These are phyloP conservation scores for Thielaviopsis ethacetica DNA, from an alignment of 2,329 filamentous ascomycete genomes.

Conservation along the genomic window DNA sequence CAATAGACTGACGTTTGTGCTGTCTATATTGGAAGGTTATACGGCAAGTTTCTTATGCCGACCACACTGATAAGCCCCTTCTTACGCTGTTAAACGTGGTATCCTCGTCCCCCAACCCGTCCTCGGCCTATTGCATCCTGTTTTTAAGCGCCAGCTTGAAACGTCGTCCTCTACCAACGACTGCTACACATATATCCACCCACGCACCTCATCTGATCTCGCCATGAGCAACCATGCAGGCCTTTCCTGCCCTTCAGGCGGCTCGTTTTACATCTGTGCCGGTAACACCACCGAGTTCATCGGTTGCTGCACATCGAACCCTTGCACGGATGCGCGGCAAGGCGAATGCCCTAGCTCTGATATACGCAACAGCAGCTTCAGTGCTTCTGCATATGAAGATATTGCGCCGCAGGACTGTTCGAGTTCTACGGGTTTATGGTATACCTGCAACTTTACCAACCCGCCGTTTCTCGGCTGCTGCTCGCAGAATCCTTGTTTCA, in stretches of 20 bases:
- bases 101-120: no score
- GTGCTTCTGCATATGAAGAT: conserved; percentile 13
- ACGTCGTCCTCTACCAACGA: not conserved
- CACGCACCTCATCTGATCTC: not conserved
- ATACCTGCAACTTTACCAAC: conserved; percentile 17
- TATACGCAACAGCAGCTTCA: conserved; percentile 18
- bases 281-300: conserved; percentile 21
- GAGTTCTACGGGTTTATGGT: conserved; percentile 18
- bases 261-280: conserved; percentile 23
- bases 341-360: conserved; percentile 20
- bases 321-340: conserved; percentile 17
- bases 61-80: no score
- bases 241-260: conserved; percentile 19
- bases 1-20: not conserved
- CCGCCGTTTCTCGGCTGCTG: conserved; percentile 26
- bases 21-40: no score
- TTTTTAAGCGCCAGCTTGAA: not conserved
- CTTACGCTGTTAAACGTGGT: no score
- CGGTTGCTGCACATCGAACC: conserved; percentile 25
- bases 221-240: conserved; percentile 11
- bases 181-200: not conserved
- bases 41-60: no score
- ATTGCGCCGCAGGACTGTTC: conserved; percentile 21
- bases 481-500: conserved; percentile 19
- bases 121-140: not conserved